A percentile compares a stretch with the other conserved stretches of the same genome.
phyloP scores from a whole-genome alignment of 2,329 filamentous ascomycete genomes.

The Clonostachys chloroleuca region DNA sequence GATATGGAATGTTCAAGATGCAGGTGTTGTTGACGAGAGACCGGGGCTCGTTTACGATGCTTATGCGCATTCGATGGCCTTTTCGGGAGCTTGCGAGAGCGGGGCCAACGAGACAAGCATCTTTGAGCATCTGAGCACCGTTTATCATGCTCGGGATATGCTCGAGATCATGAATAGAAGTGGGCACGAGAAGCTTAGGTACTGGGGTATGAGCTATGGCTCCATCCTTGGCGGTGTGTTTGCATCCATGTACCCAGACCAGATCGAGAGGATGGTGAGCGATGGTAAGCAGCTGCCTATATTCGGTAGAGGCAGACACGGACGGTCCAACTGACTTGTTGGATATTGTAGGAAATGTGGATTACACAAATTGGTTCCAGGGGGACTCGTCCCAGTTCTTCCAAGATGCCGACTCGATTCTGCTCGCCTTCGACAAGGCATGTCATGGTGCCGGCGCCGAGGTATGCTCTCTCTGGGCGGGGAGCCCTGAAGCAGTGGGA shows the following conservation, averaged over 20 bases:
- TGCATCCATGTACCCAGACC: constrained; percentile 45
- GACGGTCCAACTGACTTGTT: constrained; percentile 7
- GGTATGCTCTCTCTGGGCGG: constrained; percentile 37
- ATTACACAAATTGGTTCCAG: constrained; percentile 49
- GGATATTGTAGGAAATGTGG: constrained; percentile 31
- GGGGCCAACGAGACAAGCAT: constrained; percentile 27
- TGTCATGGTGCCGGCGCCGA: constrained; percentile 47
- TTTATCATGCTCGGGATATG: constrained; percentile 40
- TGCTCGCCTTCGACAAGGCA: constrained; percentile 45
- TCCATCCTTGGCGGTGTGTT: constrained; percentile 47
- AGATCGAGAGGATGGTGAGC: constrained; percentile 42
- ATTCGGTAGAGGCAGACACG: background rate
- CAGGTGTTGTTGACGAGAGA: constrained; percentile 39
- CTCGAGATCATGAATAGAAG: constrained; percentile 37
- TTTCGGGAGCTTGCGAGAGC: constrained; percentile 35
- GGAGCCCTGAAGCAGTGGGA: constrained; percentile 28
- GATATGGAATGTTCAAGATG: constrained; percentile 36
- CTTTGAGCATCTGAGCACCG: constrained; percentile 34
- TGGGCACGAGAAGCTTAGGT: constrained; percentile 35
- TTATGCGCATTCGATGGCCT: constrained; percentile 33
- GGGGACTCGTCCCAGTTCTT: constrained; percentile 40
- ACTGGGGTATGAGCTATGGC: constrained; percentile 53
- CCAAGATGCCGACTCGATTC: constrained; percentile 48
- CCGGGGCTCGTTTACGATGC: constrained; percentile 38
- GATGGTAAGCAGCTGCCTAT: constrained; percentile 30